Evolutionary conservation across 116 monocot species (phyloP).

Genomic region (Trichopus zeylanicus): DNA sequence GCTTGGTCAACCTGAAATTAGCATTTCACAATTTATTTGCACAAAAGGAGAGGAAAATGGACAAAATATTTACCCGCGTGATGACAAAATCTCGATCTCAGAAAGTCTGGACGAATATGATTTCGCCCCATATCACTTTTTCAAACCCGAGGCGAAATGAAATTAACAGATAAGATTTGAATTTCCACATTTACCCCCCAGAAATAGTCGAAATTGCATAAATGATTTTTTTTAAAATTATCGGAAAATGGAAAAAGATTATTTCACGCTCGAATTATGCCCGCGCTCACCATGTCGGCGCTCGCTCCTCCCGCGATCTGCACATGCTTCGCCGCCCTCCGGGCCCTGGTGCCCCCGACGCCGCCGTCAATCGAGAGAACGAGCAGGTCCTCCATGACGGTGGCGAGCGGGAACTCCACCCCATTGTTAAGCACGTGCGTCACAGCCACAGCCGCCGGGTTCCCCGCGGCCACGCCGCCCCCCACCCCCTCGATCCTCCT

Average conservation of each 20-base stretch:
- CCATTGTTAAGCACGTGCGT: conserved; percentile 69
- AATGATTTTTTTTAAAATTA: background rate
- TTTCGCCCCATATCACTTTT: too few relatives aligned
- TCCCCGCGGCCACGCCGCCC: conserved; percentile 24
- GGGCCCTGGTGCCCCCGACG: background rate
- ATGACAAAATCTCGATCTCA: too few relatives aligned
- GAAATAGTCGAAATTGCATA: too few relatives aligned
- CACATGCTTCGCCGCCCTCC: conserved; percentile 17
- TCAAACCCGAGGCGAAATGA: too few relatives aligned
- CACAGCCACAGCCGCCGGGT: conserved; percentile 48
- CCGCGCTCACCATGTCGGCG: conserved; percentile 57
- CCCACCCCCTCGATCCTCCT: conserved; percentile 20
- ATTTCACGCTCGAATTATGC: background rate
- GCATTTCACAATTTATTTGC: too few relatives aligned
- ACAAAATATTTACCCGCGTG: conserved; percentile 3
- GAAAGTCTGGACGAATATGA: too few relatives aligned
- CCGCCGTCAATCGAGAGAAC: conserved; percentile 24
- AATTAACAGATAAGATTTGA: too few relatives aligned
- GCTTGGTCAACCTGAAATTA: conserved; percentile 75
- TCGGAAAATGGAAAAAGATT: background rate
- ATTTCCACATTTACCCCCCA: too few relatives aligned
- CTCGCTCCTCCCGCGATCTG: conserved; percentile 41
- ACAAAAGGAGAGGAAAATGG: background rate
- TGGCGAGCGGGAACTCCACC: conserved; percentile 47
- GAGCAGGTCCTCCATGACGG: conserved; percentile 26